These are phyloP conservation scores for Populus simonii DNA, from an alignment of 345 rosid genomes.

Conservation along the genomic window DNA sequence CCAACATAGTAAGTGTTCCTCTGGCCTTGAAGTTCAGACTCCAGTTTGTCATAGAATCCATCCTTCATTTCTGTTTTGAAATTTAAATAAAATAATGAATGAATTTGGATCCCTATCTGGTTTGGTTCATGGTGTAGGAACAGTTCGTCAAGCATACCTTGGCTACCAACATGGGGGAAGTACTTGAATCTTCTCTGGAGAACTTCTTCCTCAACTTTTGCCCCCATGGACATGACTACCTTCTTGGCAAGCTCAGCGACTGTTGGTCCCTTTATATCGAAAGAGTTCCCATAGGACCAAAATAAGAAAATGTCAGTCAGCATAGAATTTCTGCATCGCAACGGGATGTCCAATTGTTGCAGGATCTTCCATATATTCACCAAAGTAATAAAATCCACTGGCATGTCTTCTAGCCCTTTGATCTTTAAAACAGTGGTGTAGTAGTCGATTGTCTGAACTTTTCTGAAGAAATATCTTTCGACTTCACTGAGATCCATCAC, in stretches of 20 bases:
- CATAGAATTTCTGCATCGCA: conserved; percentile 67
- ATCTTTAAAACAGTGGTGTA: conserved; percentile 60
- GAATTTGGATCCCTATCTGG: conserved; percentile 5
- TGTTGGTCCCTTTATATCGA: conserved; percentile 37
- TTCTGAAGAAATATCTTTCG: conserved; percentile 52
- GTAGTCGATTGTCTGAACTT: conserved; percentile 62
- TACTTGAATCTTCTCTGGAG: conserved; percentile 59
- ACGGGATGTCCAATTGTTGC: conserved; percentile 59
- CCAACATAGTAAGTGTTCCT: conserved; percentile 59
- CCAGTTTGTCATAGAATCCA: conserved; percentile 56
- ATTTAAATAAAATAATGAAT: background rate
- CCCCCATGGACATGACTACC: conserved; percentile 44
- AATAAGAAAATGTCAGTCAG: conserved; percentile 64
- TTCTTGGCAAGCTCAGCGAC: conserved; percentile 43
- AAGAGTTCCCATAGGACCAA: conserved; percentile 64
- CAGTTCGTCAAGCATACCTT: conserved; percentile 40
- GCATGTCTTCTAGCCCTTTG: conserved; percentile 53
- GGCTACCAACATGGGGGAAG: conserved; percentile 59
- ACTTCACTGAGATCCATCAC: conserved; percentile 48
- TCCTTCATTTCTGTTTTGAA: conserved; percentile 53
- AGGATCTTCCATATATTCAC: conserved; percentile 68
- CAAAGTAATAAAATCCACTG: conserved; percentile 63
- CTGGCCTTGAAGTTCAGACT: conserved; percentile 58
- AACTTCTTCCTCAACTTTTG: conserved; percentile 41
- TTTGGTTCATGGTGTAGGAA: background rate